Conservation (phyloP, 2,329 filamentous ascomycete species). For the Beauveria scarabaeidicola region DNA sequence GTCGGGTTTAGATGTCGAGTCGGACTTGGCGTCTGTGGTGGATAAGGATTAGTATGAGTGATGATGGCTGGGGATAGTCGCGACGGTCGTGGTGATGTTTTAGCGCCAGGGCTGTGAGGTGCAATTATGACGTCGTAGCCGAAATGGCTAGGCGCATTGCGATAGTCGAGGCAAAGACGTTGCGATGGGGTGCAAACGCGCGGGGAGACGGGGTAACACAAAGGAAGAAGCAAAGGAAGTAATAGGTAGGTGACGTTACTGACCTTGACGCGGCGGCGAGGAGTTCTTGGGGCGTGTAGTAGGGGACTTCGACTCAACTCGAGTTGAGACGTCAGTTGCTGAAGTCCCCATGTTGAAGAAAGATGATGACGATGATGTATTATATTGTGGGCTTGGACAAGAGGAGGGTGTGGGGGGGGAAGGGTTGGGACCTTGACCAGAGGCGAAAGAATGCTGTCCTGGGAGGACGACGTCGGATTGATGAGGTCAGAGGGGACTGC, state of each 20-base stretch:
- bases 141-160: constrained; percentile 12
- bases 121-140: constrained; percentile 11
- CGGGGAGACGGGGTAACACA: constrained; percentile 7
- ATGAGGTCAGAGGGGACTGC: constrained; percentile 32
- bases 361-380: constrained; percentile 36
- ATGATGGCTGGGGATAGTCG: background rate
- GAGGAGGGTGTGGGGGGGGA: constrained; percentile 22
- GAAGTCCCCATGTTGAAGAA: constrained; percentile 34
- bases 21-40: constrained; percentile 37
- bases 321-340: constrained; percentile 29
- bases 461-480: constrained; percentile 19
- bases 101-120: background rate
- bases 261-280: constrained; percentile 36
- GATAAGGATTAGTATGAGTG: constrained; percentile 1
- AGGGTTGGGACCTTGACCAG: constrained; percentile 15
- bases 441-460: constrained; percentile 5
- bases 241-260: constrained; percentile 16
- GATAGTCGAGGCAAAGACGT: constrained; percentile 13
- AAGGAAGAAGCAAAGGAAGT: constrained; percentile 5
- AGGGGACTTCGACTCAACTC: constrained; percentile 41
- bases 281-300: constrained; percentile 35
- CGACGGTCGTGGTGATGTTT: constrained; percentile 7
- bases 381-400: constrained; percentile 23
- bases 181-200: constrained; percentile 14
- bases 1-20: constrained; percentile 40